phyloP scores from a whole-genome alignment of 2,329 filamentous ascomycete genomes.

The Cordyceps farinosa region DNA sequence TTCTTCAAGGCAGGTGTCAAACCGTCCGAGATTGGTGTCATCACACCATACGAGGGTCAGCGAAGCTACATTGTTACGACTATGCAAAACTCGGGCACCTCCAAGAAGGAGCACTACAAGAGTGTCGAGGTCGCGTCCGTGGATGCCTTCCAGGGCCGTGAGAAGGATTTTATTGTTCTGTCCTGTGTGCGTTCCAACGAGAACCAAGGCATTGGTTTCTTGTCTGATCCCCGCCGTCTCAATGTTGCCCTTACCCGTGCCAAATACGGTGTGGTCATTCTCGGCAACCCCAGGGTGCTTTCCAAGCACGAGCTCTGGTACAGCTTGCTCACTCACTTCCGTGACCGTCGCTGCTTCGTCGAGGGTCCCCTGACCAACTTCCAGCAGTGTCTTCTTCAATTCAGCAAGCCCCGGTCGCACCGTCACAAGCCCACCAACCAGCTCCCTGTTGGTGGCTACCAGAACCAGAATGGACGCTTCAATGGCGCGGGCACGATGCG shows the following conservation, averaged over 20 bases:
- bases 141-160: slow-evolving; percentile 96
- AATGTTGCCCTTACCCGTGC: slow-evolving; percentile 96
- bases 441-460: slow-evolving; percentile 47
- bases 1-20: slow-evolving; percentile 99
- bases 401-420: slow-evolving; percentile 90
- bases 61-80: slow-evolving; percentile 97
- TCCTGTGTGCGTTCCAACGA: slow-evolving; percentile 98
- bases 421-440: slow-evolving; percentile 77
- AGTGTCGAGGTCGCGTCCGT: slow-evolving; percentile 98
- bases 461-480: slow-evolving; percentile 36
- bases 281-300: slow-evolving; percentile 95
- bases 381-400: slow-evolving; percentile 92
- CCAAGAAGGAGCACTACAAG: slow-evolving; percentile 98
- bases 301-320: slow-evolving; percentile 99
- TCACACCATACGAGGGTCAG: slow-evolving; percentile 97
- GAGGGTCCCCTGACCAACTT: slow-evolving; percentile 93
- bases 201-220: slow-evolving; percentile 97
- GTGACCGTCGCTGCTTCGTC: slow-evolving; percentile 92
- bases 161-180: slow-evolving; percentile 98
- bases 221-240: slow-evolving; percentile 94
- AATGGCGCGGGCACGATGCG: slow-evolving; percentile 40
- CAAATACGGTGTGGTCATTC: slow-evolving; percentile 93
- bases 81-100: slow-evolving; percentile 97
- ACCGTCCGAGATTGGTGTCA: slow-evolving; percentile 90
- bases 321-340: slow-evolving; percentile 90